Evolutionary conservation across 140 eudicot genomes (phyloP).

Genomic region (Eryngium alpinum): DNA sequence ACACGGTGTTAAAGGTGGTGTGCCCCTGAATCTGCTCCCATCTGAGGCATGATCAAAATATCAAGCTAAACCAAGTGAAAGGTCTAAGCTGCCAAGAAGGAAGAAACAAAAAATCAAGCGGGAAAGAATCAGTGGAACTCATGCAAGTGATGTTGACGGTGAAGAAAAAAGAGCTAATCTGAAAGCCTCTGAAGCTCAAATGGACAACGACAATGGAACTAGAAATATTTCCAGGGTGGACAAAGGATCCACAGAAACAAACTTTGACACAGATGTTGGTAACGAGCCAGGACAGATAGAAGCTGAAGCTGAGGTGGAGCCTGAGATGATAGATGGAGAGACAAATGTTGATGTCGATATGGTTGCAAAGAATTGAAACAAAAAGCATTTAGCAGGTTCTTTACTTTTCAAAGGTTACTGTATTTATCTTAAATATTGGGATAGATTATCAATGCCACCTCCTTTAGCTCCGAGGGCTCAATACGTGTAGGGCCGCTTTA

Average conservation of each 20-base stretch:
- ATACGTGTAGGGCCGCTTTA: too few species aligned
- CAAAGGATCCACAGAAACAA: slow-evolving; percentile 58
- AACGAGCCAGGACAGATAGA: slow-evolving; percentile 75
- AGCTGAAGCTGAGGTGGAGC: slow-evolving; percentile 43
- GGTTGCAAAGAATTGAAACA: slow-evolving; percentile 29
- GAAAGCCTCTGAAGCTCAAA: slow-evolving; percentile 47
- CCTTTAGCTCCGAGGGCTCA: too few species aligned
- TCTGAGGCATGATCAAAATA: slow-evolving; percentile 66
- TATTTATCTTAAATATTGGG: too few species aligned
- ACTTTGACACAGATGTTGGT: slow-evolving; percentile 58
- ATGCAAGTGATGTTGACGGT: slow-evolving; percentile 63
- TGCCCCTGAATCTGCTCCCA: slow-evolving; percentile 82
- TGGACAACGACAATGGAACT: slow-evolving; percentile 51
- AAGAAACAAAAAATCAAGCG: slow-evolving; percentile 66
- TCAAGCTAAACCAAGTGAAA: slow-evolving; percentile 74
- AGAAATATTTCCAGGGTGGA: slow-evolving; percentile 41
- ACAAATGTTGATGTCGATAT: slow-evolving; percentile 53
- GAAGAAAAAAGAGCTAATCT: slow-evolving; percentile 52
- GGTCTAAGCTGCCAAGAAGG: slow-evolving; percentile 86
- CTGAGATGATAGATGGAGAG: slow-evolving; percentile 69
- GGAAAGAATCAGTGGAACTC: slow-evolving; percentile 80
- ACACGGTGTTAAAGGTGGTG: slow-evolving; percentile 94
- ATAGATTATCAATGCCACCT: too few species aligned
- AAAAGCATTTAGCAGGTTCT: not conserved
- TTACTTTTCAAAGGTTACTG: too few species aligned